Base-by-base conservation (phyloP, 768 basidiomycete species). In the Clitopilus hobsonii region DNA sequence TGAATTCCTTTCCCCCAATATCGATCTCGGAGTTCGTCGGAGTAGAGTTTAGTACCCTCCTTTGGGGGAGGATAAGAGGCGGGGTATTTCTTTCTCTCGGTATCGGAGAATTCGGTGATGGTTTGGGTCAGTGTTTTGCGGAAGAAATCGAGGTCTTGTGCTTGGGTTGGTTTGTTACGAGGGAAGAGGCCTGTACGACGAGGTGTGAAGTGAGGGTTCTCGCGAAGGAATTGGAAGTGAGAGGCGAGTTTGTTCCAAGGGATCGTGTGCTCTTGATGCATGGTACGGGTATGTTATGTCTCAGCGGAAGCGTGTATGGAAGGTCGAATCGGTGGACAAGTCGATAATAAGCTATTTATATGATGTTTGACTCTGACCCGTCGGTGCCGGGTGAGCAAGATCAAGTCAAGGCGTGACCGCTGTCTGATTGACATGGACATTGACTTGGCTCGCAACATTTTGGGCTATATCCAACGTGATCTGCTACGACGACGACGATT, bases 41-140 rank as follows among this genome's bases (percentile, higher is more conserved):
- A 41, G 38, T 53, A 55, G 2, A 56, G 24, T n/a, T n/a, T n/a
- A 14, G 20, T 14, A 6, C 52, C 52, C 5, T 50, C 29, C 3
- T 49, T 54, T 3, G 48, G 54, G 7, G 49, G 7, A n/a, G 30
- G 25, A 27, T 54, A 56, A 13, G 45, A 49, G 3, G n/a, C 20
- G 30, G 22, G 14, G 25, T 59, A 52, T 51, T 56, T 56, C 29
- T 18, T 20, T 36, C 55, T 54, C 38, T 59, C 55, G 2, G 58
- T 59, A 8, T 52, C 38, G n/a, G 55, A 55, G 49, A 59, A 58
- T 1, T 24, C 51, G 10, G 38, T 41, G 41, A 54, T 59, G 8
- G 54, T 53, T 11, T 49, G 23, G 8, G 28, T 20, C 5, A 56
- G 16, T 4, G 54, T 50, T 18, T 41, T 49, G 3, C 20, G 26